Evolutionary conservation across 768 basidiomycete genomes (phyloP), one percentile per base, ranked within the genome.

Genomic region (Pleurotus citrinopileatus): DNA sequence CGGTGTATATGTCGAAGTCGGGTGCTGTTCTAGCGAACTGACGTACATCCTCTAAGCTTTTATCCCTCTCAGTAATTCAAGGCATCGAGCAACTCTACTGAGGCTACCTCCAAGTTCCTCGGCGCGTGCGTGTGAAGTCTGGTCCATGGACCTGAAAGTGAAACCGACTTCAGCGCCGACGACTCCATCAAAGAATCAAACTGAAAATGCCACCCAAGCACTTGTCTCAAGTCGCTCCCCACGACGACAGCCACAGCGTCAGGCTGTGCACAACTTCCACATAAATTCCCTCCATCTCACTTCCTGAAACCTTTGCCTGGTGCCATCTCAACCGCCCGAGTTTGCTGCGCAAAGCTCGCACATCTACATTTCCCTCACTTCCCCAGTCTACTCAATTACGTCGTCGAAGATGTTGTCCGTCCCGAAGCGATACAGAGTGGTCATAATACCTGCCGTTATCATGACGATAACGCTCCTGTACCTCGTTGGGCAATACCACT

Each of bases 401-500:
- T 17, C 34, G 6, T n/a, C 29, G 15, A 52, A 34, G 36, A 27
- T 28, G 28, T 58, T 51, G 5, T 37, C 29, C 19, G 10, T 51
- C 8, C 48, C 48, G 20, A 51, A 23, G 34, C 29, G 62, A 27
- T 50, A 53, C 32, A 67, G 66, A 45, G 34, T 66, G 9, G 56
- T 76, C 25, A 51, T 76, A 47, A 52, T 76, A 28, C 65, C 73
- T 23, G 61, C 67, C 9, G 42, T 71, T 20, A 26, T 77, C 54
- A 60, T 71, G 48, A 51, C 60, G 32, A 42, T 68, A 27, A 52
- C 61, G 29, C 42, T 73, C 25, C 56, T 78, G 36, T 77, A 75
- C 56, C 59, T 68, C 42, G 59, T 73, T 19, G 54, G 67, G 5
- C 71, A 74, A 51, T 73, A 76, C 63, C 74, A 73, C 36, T 76